Base-by-base conservation (phyloP, 2,329 filamentous ascomycete species). In the Aspergillus udagawae region DNA sequence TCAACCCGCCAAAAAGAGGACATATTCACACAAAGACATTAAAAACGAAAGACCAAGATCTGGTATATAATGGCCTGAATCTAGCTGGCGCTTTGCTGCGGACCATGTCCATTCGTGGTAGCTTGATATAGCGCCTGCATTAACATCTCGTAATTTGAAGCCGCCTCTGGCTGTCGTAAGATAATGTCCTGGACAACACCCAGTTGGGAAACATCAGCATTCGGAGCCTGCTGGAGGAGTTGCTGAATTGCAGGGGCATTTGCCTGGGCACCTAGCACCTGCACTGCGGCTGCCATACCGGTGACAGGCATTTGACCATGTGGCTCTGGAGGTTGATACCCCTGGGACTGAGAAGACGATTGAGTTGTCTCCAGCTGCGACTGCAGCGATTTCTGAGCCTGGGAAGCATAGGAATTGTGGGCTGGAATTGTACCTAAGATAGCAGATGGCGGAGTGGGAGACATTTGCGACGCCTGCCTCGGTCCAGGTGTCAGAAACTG, bases 181-280 rank as follows among this genome's bases (percentile, higher is more conserved):
- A 91, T 80, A 14, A 93, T 86, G 42, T 83, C 80, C 52, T 83
- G 81, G 60, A 97, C 83, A 28, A 94, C 84, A 55, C 83, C 80
- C 83, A 94, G 88, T 68, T 95, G 90, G 17, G 83, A 77, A n/a
- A 83, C 79, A 49, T 86, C 81, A 79, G 89, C 90, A 51, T 83
- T 82, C 21, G 82, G 84, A 0, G 87, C 87, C 62, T 90, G 86
- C 4, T 86, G 83, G 48, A 91, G 77, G 4, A 92, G 76, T 64
- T 91, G 88, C 25, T 84, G 80, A 8, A 90, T 85, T 0, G 87
- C 89, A 0, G 87, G 84, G 17, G 84, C 83, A 23, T 78, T 79
- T 12, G 87, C 82, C 48, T 88, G 78, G 0, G 80, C 73, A 0
- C 89, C 89, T 0, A 91, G 79, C 1, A 90, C 82, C 57, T 87